These are phyloP conservation scores for Cryptosporidium ryanae DNA, from an alignment of 169 alveolate species.

Conservation along the genomic window DNA sequence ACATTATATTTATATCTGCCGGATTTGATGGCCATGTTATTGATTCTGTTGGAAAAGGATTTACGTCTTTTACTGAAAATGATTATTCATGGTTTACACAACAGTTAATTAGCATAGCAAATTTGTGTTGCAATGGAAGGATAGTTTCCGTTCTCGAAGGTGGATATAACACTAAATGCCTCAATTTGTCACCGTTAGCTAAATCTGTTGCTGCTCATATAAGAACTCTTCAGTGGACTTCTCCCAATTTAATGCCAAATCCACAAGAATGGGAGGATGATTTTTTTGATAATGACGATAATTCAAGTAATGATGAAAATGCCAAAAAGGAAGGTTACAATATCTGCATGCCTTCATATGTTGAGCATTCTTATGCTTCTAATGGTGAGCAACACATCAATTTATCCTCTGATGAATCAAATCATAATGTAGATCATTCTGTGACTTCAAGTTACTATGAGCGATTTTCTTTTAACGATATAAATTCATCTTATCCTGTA, in stretches of 20 bases:
- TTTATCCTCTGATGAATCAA: too few species aligned
- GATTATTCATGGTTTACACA: constrained; percentile 96
- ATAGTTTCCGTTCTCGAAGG: constrained; percentile 98
- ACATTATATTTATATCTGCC: constrained; percentile 93
- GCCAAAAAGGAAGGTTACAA: too few species aligned
- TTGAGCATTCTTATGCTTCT: background rate
- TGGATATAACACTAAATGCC: constrained; percentile 95
- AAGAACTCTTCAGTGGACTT: constrained; percentile 79
- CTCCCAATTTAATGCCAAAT: constrained; percentile 72
- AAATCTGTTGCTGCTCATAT: constrained; percentile 93
- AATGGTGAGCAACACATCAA: background rate
- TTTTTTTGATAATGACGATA: constrained; percentile 4
- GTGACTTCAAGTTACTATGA: background rate
- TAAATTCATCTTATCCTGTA: background rate
- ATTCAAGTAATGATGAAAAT: background rate
- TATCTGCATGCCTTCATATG: background rate
- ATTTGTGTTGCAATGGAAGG: constrained; percentile 92
- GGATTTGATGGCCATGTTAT: constrained; percentile 98
- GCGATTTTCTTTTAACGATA: background rate
- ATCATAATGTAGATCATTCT: background rate
- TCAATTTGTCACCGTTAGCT: constrained; percentile 93
- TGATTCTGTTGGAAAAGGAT: constrained; percentile 92
- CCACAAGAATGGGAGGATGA: constrained; percentile 75
- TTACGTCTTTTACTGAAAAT: constrained; percentile 88
- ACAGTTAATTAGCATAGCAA: constrained; percentile 92